Conservation (phyloP, 495 filamentous ascomycete species). For the Extremus antarcticus region DNA sequence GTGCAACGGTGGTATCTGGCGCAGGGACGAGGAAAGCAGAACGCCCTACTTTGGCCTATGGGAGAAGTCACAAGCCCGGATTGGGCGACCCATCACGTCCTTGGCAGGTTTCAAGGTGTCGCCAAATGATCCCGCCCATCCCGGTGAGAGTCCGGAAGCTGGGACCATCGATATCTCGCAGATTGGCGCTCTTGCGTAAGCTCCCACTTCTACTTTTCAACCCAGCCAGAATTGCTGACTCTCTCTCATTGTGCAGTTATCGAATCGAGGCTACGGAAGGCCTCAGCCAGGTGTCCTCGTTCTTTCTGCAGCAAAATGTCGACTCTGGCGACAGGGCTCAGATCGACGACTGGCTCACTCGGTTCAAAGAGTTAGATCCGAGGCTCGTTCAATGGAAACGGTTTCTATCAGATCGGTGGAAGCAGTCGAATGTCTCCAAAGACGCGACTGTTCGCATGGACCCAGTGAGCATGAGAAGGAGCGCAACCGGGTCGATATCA, state of each 20-base stretch:
- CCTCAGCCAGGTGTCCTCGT: neutral
- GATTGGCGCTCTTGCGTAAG: neutral
- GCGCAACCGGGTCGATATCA: neutral
- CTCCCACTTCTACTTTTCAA: neutral
- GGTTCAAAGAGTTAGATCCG: neutral
- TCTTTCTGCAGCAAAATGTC: neutral
- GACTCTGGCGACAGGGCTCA: neutral
- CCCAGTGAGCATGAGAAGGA: neutral
- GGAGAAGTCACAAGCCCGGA: neutral
- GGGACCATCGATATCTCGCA: neutral
- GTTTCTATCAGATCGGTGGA: neutral
- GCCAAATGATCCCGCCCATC: neutral
- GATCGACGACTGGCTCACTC: neutral
- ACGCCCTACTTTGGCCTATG: neutral
- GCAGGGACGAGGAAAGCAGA: neutral
- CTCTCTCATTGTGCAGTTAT: too few relatives aligned
- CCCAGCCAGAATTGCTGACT: too few relatives aligned
- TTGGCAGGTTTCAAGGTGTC: neutral
- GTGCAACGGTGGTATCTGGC: neutral
- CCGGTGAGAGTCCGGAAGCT: neutral
- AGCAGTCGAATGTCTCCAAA: neutral
- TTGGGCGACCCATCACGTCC: neutral
- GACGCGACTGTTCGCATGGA: neutral
- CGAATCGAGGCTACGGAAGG: neutral
- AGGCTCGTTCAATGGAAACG: neutral